These are phyloP conservation scores for Elongisporangium undulatum DNA, from an alignment of 352 stramenopile species.

Conservation along the genomic window DNA sequence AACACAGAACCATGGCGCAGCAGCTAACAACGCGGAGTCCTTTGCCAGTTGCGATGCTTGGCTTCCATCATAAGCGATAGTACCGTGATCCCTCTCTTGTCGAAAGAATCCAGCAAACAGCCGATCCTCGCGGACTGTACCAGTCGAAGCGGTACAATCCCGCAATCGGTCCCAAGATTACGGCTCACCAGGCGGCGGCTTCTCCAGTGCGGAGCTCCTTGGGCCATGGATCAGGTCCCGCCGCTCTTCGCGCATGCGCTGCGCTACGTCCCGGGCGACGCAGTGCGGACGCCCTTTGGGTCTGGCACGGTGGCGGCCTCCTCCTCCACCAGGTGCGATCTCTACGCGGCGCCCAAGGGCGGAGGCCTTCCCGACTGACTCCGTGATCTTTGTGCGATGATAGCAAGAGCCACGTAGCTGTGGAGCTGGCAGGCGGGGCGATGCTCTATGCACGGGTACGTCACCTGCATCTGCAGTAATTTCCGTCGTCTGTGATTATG, in stretches of 20 bases:
- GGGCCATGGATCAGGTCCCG: constrained; percentile 31
- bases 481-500: background rate
- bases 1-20: too few species aligned
- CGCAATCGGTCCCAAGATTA: background rate
- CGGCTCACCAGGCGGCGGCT: background rate
- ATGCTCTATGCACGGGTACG: constrained; percentile 55
- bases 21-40: too few species aligned
- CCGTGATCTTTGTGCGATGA: constrained; percentile 22
- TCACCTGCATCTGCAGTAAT: background rate
- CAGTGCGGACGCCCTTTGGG: constrained; percentile 65
- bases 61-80: background rate
- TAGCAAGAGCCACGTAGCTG: constrained; percentile 46
- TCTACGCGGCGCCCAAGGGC: background rate
- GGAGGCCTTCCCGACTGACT: constrained; percentile 9
- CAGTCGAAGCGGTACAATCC: background rate
- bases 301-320: constrained; percentile 28
- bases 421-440: constrained; percentile 38
- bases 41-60: too few species aligned
- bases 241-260: constrained; percentile 67
- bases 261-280: constrained; percentile 58
- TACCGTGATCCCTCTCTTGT: background rate
- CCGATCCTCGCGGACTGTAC: background rate
- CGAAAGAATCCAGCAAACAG: background rate
- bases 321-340: background rate
- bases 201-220: background rate